These are phyloP conservation scores for Diaporthe humulicola DNA, from an alignment of 2,329 filamentous ascomycete genomes.

Conservation along the genomic window DNA sequence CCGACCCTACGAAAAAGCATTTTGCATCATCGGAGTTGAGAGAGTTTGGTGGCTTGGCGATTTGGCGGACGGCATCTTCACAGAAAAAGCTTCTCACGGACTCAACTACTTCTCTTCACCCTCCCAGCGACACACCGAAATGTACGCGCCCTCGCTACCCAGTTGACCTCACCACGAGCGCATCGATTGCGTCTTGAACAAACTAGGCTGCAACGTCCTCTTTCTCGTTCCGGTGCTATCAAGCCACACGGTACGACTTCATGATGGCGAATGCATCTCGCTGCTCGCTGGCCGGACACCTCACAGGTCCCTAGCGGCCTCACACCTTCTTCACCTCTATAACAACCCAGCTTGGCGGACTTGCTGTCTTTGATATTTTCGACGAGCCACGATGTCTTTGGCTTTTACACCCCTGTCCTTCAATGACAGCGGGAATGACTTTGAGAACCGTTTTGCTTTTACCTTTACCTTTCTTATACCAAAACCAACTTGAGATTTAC, in stretches of 20 bases:
- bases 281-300: not conserved
- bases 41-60: slow-evolving; percentile 38
- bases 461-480: not conserved
- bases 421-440: not conserved
- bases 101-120: slow-evolving; percentile 11
- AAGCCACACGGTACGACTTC: not conserved
- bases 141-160: not conserved
- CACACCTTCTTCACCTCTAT: slow-evolving; percentile 12
- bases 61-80: slow-evolving; percentile 22
- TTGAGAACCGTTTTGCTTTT: not conserved
- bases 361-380: slow-evolving; percentile 23
- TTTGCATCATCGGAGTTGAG: slow-evolving; percentile 37
- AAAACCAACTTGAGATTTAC: slow-evolving; percentile 27
- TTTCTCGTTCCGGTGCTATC: too few relatives aligned
- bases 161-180: slow-evolving; percentile 8
- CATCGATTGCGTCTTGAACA: slow-evolving; percentile 21
- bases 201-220: not conserved
- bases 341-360: slow-evolving; percentile 20
- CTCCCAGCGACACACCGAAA: slow-evolving; percentile 5
- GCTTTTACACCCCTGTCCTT: slow-evolving; percentile 13
- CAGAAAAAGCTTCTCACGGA: slow-evolving; percentile 14
- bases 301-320: not conserved
- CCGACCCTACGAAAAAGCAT: slow-evolving; percentile 24
- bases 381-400: slow-evolving; percentile 26
- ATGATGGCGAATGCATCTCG: not conserved